Percentiles rank a stretch among this genome's conserved stretches.
Conservation (phyloP, 352 stramenopile genomes). For the Poterioochromonas sp. region DNA sequence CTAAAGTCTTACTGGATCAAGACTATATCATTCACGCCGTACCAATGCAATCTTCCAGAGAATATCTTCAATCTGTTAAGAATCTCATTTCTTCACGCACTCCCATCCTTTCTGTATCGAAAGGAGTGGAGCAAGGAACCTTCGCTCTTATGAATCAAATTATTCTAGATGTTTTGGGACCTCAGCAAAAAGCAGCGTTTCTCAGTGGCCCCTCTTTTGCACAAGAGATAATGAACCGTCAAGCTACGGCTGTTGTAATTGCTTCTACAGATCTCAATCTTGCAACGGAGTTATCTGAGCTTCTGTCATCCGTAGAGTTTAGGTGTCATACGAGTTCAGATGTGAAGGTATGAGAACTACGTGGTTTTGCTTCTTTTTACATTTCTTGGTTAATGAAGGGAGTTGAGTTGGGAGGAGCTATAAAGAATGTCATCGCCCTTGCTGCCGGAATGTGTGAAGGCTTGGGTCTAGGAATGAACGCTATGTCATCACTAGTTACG, state of each 20-base stretch:
- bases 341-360: conserved; percentile 10
- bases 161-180: conserved; percentile 74
- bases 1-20: conserved; percentile 71
- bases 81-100: conserved; percentile 71
- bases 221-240: conserved; percentile 77
- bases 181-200: conserved; percentile 85
- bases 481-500: conserved; percentile 69
- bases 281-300: conserved; percentile 58
- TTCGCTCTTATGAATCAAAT: conserved; percentile 89
- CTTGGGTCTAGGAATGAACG: conserved; percentile 87
- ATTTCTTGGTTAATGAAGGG: conserved; percentile 65
- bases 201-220: conserved; percentile 90
- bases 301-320: conserved; percentile 36
- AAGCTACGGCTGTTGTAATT: conserved; percentile 88
- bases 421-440: conserved; percentile 96
- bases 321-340: conserved; percentile 28
- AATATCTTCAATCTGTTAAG: conserved; percentile 72
- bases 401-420: conserved; percentile 86
- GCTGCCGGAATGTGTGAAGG: conserved; percentile 93
- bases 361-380: background rate
- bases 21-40: conserved; percentile 88
- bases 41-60: conserved; percentile 82
- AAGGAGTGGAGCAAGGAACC: conserved; percentile 87
- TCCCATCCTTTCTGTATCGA: conserved; percentile 83
- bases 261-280: conserved; percentile 77